phyloP scores from a whole-genome alignment of 306 rosid species.

The Dalbergia oliveri region DNA sequence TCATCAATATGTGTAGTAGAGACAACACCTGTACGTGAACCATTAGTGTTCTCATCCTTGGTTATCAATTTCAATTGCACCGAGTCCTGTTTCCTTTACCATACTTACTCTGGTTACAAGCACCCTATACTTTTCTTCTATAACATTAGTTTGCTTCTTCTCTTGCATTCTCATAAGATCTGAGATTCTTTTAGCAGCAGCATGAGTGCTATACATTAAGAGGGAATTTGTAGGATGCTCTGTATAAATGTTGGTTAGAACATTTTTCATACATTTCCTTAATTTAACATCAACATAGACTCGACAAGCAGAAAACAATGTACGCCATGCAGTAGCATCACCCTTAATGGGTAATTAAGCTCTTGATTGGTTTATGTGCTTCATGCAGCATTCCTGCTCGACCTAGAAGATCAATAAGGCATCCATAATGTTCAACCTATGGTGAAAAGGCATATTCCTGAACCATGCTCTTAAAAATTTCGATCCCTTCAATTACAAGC shows the following conservation, averaged over 20 bases:
- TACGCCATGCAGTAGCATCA: slow-evolving; percentile 77
- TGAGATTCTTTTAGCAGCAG: slow-evolving; percentile 69
- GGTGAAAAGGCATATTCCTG: slow-evolving; percentile 59
- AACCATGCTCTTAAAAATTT: slow-evolving; percentile 68
- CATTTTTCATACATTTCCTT: slow-evolving; percentile 61
- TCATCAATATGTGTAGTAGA: slow-evolving; percentile 3
- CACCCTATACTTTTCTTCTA: slow-evolving; percentile 30
- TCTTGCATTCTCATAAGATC: slow-evolving; percentile 55
- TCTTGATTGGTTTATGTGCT: slow-evolving; percentile 65
- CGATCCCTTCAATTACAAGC: slow-evolving; percentile 63
- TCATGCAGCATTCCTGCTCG: slow-evolving; percentile 77
- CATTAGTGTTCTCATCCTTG: slow-evolving; percentile 19
- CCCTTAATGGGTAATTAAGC: slow-evolving; percentile 66
- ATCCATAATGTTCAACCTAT: slow-evolving; percentile 73
- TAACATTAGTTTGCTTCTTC: slow-evolving; percentile 45
- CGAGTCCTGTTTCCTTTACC: slow-evolving; percentile 66
- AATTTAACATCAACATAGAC: slow-evolving; percentile 65
- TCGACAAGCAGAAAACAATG: slow-evolving; percentile 76
- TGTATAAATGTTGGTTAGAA: slow-evolving; percentile 52
- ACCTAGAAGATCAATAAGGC: slow-evolving; percentile 77
- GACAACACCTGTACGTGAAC: not conserved
- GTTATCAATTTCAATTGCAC: slow-evolving; percentile 65
- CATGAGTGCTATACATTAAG: slow-evolving; percentile 69
- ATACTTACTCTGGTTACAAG: slow-evolving; percentile 40
- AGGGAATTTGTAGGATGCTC: slow-evolving; percentile 75